Evolutionary conservation across 345 rosid genomes (phyloP), one percentile per base, ranked within the genome.

Genomic region (Nasturtium officinale): DNA sequence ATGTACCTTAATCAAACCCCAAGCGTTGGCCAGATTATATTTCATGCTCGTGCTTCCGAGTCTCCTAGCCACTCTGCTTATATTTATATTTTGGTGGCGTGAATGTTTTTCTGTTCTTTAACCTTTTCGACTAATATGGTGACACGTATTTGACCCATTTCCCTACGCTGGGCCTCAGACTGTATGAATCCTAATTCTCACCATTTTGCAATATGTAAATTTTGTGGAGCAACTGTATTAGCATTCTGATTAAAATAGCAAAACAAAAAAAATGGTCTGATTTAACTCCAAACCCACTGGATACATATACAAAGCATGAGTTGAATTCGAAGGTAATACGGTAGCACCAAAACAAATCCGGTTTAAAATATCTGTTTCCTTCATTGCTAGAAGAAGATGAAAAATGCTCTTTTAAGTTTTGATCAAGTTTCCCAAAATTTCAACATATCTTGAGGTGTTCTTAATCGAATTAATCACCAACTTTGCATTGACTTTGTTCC

Each of bases 1-100:
- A 40, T 40, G 29, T 12, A 64, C 43, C 54, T 10, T 63, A 43
- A 16, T 9, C n/a, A 62, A 62, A 42, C 16, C 26, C 26, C n/a
- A 16, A 45, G 23, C 6, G 38, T 28, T 62, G 67, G 9, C 40
- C 38, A 29, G 28, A 45, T 28, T 30, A 60, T 45, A 1, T 13
- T 9, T 28, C 26, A 63, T 28, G 17, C 6, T 16, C 67, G 16
- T 28, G 67, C 54, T 43, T 43, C 67, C 67, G 7, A 37, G 42
- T 5, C 23, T 20, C 43, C 43, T 13, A 37, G 42, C 42, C 63
- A 59, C 8, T 33, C 43, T 18, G 23, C 15, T 17, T 57, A 10
- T 23, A 0, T 58, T 11, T 18, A 15, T 33, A n/a, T 1, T 33
- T 32, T 33, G 1, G 7, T 57, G n/a, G 43, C 42, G 21, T 21